Base-by-base conservation (phyloP, 2,329 filamentous ascomycete genomes). In the Cladophialophora psammophila region DNA sequence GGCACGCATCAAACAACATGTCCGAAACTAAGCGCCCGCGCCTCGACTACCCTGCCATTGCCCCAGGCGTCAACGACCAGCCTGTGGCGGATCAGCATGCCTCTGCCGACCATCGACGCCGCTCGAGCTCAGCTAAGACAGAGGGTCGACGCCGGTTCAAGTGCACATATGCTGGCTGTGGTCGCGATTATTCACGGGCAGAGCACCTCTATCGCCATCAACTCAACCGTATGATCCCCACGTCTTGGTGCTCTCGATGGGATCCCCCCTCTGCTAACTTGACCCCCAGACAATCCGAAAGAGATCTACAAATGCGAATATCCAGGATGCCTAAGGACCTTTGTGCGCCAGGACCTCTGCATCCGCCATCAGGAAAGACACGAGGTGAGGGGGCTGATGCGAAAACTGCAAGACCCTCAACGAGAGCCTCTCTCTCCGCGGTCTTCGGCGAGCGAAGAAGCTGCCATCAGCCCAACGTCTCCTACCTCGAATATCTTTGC, bases 201-300 rank as follows among this genome's bases (percentile, higher is more conserved):
- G 94, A 98, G 80, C 94, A 98, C 82, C 83, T 98, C 82, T 97
- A 97, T 81, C 89, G 94, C 53, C 94, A 98, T 80, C 94, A 98
- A 80, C 81, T 98, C 73, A 98, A 98, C 77, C 94, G 91, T 93
- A 84, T 2, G 45, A 20, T 12, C 26, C 7, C 12, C 31, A 26
- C 52, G 34, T 35, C 34, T 20, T n/a, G 26, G 2, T 20, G 1
- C 10, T 1, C 3, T 50, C 13, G 45, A 26, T 26, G 45, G 26
- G 45, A 26, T 50, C 20, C 18, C 10, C 6, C 13, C 15, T 40
- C 32, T 7, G 56, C 57, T 65, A 56, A 67, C 35, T n/a, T 36
- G 15, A 15, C 34, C 32, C 32, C 42, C 31, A 93, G 91, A 98
- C 80, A 91, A 92, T 65, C 94, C 94, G 18, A 97, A 97, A 80